A percentile compares a stretch with the other conserved stretches of the same genome.
phyloP scores from a whole-genome alignment of 345 rosid genomes.

The Dovyalis caffra region DNA sequence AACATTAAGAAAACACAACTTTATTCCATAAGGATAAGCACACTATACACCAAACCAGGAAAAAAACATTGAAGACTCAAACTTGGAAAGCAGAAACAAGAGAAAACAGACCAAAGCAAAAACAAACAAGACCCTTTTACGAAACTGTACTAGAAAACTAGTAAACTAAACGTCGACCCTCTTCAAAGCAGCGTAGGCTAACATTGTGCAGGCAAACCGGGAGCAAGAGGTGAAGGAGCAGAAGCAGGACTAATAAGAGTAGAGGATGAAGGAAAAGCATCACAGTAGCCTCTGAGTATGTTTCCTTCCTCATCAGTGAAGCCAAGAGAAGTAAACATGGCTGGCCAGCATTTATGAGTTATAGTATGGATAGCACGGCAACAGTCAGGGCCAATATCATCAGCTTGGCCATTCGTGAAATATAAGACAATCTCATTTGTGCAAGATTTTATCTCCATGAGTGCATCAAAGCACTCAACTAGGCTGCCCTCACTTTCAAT shows the following conservation, averaged over 20 bases:
- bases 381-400: conserved; percentile 54
- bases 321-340: conserved; percentile 71
- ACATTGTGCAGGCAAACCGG: too few species aligned
- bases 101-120: too few species aligned
- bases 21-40: not conserved
- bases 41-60: not conserved
- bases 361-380: conserved; percentile 58
- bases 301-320: conserved; percentile 57
- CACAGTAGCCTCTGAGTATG: conserved; percentile 62
- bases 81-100: not conserved
- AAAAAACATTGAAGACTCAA: not conserved
- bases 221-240: conserved; percentile 29
- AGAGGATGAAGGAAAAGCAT: conserved; percentile 19
- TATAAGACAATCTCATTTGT: conserved; percentile 62
- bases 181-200: not conserved
- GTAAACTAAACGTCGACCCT: not conserved
- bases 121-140: not conserved
- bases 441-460: conserved; percentile 65
- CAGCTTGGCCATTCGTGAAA: conserved; percentile 60
- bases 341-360: conserved; percentile 72
- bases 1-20: not conserved
- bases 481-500: conserved; percentile 42
- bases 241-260: not conserved
- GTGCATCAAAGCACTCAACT: conserved; percentile 64
- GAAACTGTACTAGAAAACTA: too few species aligned